These are phyloP conservation scores for Sporothrix brasiliensis DNA, from an alignment of 2,329 filamentous ascomycete species.

Conservation along the genomic window DNA sequence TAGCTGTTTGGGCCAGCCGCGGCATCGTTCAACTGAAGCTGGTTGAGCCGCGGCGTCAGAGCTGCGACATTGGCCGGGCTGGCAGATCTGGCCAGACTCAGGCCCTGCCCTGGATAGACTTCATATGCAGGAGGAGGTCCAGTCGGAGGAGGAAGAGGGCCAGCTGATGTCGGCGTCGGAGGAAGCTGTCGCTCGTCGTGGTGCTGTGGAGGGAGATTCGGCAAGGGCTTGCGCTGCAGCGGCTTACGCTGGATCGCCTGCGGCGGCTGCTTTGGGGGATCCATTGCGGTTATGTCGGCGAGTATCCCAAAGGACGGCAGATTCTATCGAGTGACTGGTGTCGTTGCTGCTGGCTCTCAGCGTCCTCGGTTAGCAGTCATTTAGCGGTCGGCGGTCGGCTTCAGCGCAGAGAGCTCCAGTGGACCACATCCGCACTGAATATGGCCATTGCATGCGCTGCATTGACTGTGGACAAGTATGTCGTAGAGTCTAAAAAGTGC, in stretches of 20 bases:
- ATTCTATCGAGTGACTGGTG: too few relatives aligned
- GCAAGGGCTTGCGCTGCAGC: slow-evolving; percentile 21
- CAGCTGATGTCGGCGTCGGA: not conserved
- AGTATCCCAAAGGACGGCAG: not conserved
- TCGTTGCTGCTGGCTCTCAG: too few relatives aligned
- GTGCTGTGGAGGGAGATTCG: not conserved
- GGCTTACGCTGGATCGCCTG: slow-evolving; percentile 25
- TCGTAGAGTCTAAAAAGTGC: not conserved
- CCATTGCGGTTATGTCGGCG: not conserved
- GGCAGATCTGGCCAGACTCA: not conserved
- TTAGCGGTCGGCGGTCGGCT: not conserved
- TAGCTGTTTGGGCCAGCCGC: not conserved
- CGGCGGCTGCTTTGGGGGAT: not conserved
- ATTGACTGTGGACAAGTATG: not conserved
- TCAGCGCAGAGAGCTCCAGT: slow-evolving; percentile 11
- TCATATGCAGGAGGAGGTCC: slow-evolving; percentile 1
- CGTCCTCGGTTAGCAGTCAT: not conserved
- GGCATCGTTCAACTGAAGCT: not conserved
- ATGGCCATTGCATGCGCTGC: not conserved
- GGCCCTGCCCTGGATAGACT: not conserved
- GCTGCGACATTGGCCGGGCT: not conserved
- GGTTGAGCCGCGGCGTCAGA: not conserved
- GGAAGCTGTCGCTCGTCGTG: slow-evolving; percentile 3
- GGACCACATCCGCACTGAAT: not conserved
- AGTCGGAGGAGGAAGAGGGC: not conserved